Base-by-base conservation (phyloP, 768 basidiomycete species). In the Albatrellus ellisii region DNA sequence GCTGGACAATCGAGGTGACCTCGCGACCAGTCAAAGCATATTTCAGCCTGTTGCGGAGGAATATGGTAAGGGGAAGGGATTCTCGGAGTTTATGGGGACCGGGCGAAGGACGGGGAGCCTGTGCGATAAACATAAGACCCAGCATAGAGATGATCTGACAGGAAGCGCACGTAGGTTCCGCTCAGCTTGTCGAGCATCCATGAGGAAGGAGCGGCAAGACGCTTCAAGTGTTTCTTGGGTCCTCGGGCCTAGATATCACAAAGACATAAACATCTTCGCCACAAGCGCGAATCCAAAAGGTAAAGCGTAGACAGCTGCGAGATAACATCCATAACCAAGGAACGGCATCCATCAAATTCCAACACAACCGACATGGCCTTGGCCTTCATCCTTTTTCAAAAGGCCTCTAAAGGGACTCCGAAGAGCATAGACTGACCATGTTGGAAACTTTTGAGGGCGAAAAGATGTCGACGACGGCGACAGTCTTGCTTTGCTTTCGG, bases 151-250 rank as follows among this genome's bases (percentile, higher is more conserved):
- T n/a, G n/a, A n/a, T n/a, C n/a, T n/a, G n/a, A n/a, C n/a, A n/a
- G n/a, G n/a, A 26, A 48, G 64, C 84, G 62, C 65, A 90, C 89
- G 56, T 88, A 94, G 53, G 89, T 90, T 46, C 89, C 89, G 66
- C 85, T 80, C 57, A 99, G 67, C 72, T 99, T 99, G 75, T 98
- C 90, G 50, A 99, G 76, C 92, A 99, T 97, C 95, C 95, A 99
- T 70, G 89, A 84, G 36, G 90, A 94, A 50, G 95, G 95, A 48
- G 95, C 95, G 53, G 81, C 79, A 46, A 98, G 77, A 59, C 94
- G 86, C 77, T 97, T 97, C 71, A 97, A 77, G 62, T 97, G 92
- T 69, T 95, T 95, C 83, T 87, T 95, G 51, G 92, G 92, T 79
- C 92, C 92, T 65, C 92, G 83, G 60, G 77, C 90, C 92, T 95